These are phyloP conservation scores for Aspergillus neoniger DNA, from an alignment of 2,329 filamentous ascomycete species.

Conservation along the genomic window DNA sequence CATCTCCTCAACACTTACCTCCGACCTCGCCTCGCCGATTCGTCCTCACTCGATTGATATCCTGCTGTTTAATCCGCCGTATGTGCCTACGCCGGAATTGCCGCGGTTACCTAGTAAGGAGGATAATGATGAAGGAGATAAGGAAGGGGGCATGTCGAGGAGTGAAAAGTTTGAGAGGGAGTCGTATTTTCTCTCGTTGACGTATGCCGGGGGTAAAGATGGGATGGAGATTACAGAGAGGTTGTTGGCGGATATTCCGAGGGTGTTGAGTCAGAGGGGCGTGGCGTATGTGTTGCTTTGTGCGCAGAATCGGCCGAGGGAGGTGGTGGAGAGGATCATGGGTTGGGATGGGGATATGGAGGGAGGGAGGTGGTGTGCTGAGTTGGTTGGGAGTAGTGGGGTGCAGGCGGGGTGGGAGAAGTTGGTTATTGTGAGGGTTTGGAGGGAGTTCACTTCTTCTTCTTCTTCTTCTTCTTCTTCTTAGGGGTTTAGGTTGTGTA, in stretches of 20 bases:
- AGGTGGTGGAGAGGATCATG: conserved; percentile 66
- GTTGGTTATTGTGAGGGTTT: conserved; percentile 84
- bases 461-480: not conserved
- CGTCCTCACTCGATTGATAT: conserved; percentile 68
- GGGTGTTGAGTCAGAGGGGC: conserved; percentile 64
- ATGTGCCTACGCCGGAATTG: conserved; percentile 81
- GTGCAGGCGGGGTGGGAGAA: conserved; percentile 93
- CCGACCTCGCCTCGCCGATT: conserved; percentile 69
- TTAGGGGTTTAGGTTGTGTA: not conserved
- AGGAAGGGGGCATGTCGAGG: conserved; percentile 18
- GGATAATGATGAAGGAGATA: no score
- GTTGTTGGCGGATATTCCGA: conserved; percentile 69
- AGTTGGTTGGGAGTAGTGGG: conserved; percentile 79
- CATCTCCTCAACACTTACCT: conserved; percentile 56
- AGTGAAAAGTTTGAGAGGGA: conserved; percentile 69
- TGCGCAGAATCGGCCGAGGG: conserved; percentile 80
- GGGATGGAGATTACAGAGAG: conserved; percentile 93
- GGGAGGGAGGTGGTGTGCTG: conserved; percentile 66
- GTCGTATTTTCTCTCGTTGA: conserved; percentile 77
- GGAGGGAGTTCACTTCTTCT: conserved; percentile 50
- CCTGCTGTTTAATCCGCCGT: conserved; percentile 94
- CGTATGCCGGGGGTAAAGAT: conserved; percentile 84
- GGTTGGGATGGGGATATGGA: conserved; percentile 46
- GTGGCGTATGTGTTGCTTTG: conserved; percentile 90
- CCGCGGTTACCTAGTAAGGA: conserved; percentile 53